phyloP scores from a whole-genome alignment of 345 rosid species.

The Lepidium didymum region DNA sequence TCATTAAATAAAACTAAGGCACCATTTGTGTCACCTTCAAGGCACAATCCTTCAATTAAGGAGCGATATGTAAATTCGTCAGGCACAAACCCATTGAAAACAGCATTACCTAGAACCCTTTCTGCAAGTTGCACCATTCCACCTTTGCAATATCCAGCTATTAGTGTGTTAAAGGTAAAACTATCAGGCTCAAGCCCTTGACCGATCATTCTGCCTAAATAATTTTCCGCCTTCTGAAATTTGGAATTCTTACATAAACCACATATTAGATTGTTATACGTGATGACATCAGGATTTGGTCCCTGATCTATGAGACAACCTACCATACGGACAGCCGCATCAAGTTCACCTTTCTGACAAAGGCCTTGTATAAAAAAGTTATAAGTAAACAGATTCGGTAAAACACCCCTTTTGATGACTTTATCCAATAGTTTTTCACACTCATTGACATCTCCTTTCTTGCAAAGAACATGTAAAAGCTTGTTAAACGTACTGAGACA shows the following conservation, averaged over 20 bases:
- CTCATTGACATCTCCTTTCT: constrained; percentile 63
- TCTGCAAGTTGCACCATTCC: constrained; percentile 67
- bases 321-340: constrained; percentile 55
- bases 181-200: constrained; percentile 72
- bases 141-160: constrained; percentile 65
- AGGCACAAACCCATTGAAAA: constrained; percentile 72
- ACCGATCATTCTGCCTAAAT: constrained; percentile 75
- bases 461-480: constrained; percentile 74
- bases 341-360: constrained; percentile 55
- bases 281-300: constrained; percentile 64
- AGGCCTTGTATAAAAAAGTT: constrained; percentile 76
- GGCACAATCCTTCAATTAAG: constrained; percentile 65
- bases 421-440: constrained; percentile 65
- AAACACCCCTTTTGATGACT: constrained; percentile 63
- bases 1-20: constrained; percentile 62
- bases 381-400: constrained; percentile 78
- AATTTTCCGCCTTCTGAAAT: constrained; percentile 64
- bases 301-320: constrained; percentile 46
- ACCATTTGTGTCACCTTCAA: constrained; percentile 53
- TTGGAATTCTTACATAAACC: constrained; percentile 65
- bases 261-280: constrained; percentile 70
- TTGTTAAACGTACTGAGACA: constrained; percentile 57
- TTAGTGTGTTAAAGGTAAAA: constrained; percentile 62
- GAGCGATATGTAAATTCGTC: constrained; percentile 74
- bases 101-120: constrained; percentile 55